A percentile compares a stretch with the other conserved stretches of the same genome.
These are phyloP conservation scores for Triglochin maritima DNA, from an alignment of 106 monocot genomes.

Conservation along the genomic window DNA sequence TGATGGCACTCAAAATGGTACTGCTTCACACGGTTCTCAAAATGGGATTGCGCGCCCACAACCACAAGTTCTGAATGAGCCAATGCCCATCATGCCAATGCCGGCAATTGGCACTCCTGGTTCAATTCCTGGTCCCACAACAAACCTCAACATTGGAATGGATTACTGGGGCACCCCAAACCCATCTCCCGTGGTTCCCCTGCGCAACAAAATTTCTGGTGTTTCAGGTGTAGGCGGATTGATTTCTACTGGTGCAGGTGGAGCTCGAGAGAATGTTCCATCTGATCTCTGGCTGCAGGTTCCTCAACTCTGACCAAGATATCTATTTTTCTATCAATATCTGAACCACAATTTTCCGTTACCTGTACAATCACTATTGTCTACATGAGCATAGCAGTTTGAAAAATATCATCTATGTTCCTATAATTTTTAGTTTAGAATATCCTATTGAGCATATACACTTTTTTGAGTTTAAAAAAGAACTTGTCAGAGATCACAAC, in stretches of 20 bases:
- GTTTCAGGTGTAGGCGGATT: slow-evolving; percentile 26
- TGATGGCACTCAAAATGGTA: slow-evolving; percentile 38
- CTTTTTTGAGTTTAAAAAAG: no score
- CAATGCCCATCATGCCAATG: slow-evolving; percentile 39
- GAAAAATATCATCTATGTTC: no score
- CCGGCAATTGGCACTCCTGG: slow-evolving; percentile 23
- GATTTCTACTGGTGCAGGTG: slow-evolving; percentile 27
- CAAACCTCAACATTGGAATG: slow-evolving; percentile 78
- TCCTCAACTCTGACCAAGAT: neutral
- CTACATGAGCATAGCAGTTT: no score
- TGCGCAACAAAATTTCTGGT: slow-evolving; percentile 43
- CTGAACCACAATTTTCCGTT: neutral
- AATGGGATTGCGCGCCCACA: slow-evolving; percentile 35
- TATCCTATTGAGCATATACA: no score
- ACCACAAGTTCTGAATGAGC: slow-evolving; percentile 33
- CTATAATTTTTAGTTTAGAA: no score
- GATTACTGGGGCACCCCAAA: slow-evolving; percentile 60
- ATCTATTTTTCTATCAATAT: neutral
- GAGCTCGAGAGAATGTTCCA: slow-evolving; percentile 20
- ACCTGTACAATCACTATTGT: no score
- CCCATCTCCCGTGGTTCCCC: slow-evolving; percentile 19
- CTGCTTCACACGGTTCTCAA: slow-evolving; percentile 23
- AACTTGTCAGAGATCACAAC: no score
- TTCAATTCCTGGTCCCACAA: slow-evolving; percentile 38
- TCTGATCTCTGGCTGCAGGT: slow-evolving; percentile 72